Evolutionary conservation across 352 stramenopile genomes (phyloP), one percentile per base, ranked within the genome.

Genomic region (Pythium sukuiense): DNA sequence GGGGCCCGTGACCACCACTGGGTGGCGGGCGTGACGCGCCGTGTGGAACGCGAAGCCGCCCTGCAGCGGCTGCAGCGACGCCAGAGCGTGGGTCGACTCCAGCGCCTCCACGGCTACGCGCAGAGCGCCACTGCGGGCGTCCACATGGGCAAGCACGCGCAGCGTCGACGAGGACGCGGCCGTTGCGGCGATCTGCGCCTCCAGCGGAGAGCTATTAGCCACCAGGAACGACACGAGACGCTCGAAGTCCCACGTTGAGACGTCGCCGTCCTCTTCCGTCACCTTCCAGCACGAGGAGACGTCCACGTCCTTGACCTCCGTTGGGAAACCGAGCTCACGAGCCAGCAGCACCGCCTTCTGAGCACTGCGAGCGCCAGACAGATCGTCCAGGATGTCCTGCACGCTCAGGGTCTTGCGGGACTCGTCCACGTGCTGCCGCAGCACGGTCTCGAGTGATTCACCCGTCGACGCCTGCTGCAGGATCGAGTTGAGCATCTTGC

Each of bases 321-420:
- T 70, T 24, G 89, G 66, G 56, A 98, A 87, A 6, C 93, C 93
- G 33, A 99, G 80, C 63, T 98, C 95, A 14, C 90, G 87, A n/a
- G 90, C 95, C 46, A 99, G 79, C 55, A 98, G 81, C 64, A 99
- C 89, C 1, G 97, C 80, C 64, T 93, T 96, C 67, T 96, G 90
- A 49, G 92, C 90, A 33, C 83, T 90, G 59, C 93, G 93, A 35
- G 93, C 74, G 46, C 95, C 94, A 64, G 77, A 94, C 52, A 98
- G 73, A 83, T 99, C 93, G 54, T 99, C 93, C n/a, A 97, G 83
- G 18, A 98, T 83, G 33, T 93, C 83, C 24, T 74, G 73, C 54
- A 90, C 76, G 27, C 64, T 82, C 55, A 93, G 67, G 27, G 73
- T 69, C 56, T 75, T 62, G 59, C 77, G 76, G 74, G 84, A 80